Base-by-base conservation (phyloP, 352 stramenopile species). In the Pythium coloratum region DNA sequence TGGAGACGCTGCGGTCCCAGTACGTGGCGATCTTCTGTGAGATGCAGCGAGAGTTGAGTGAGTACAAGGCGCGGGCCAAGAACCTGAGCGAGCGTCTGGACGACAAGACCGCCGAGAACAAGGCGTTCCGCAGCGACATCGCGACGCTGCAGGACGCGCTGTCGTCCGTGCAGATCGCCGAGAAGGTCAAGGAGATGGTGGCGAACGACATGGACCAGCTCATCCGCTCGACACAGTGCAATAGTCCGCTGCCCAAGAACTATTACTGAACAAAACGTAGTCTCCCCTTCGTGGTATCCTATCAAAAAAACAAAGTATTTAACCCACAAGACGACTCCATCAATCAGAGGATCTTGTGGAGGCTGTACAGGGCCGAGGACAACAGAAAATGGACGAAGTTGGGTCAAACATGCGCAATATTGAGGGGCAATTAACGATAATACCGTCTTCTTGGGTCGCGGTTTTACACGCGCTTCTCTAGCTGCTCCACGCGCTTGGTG, bases 11-110 rank as follows among this genome's bases (percentile, higher is more conserved):
- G 62, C 74, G 76, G 30, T 62, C 76, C 20, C 80, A 80, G 56
- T 92, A 92, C 42, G 77, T 86, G 8, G 67, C 79, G 38, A 87
- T 92, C 71, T 89, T 92, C 59, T 84, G 80, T 34, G 80, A 76
- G 3, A 46, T 92, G 42, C 84, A 92, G 55, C 74, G 72, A 14
- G 80, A 89, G 61, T 62, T 92, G 62, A 69, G 77, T 53, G 77
- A 80, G 49, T 81, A 76, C 65, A 90, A 90, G 69, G 66, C 80
- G 13, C 80, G 82, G n/a, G 63, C 84, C 13, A 57, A 70, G 30
- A 73, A 62, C n/a, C 67, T 92, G 32, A 76, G 68, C 28, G 78
- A 80, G 50, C 76, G 78, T 16, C 71, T 91, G n/a, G 72, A 90
- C 33, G 78, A 88, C 50, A 85, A 80, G 49, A 74, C 73, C 6